Conservation (phyloP, 768 basidiomycete genomes). For the Hydnum rufescens region DNA sequence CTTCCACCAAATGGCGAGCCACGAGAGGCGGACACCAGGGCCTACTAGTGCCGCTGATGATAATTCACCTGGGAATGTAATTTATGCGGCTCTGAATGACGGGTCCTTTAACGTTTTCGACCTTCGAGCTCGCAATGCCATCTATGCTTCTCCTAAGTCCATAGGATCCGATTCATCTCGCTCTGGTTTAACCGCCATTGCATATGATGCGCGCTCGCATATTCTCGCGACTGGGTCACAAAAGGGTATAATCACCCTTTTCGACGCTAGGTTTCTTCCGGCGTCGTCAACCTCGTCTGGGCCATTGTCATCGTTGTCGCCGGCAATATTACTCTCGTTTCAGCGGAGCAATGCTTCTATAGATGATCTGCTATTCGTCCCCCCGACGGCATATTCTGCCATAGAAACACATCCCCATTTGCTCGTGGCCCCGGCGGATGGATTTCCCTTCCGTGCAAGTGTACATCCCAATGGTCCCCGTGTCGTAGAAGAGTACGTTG, state of each 20-base stretch:
- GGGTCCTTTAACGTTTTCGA: conserved; percentile 40
- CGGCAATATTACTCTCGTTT: conserved; percentile 1
- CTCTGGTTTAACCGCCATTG: conserved; percentile 26
- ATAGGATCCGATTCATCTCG: conserved; percentile 12
- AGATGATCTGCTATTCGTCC: conserved; percentile 27
- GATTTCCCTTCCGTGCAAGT: conserved; percentile 35
- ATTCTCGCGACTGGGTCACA: conserved; percentile 41
- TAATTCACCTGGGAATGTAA: conserved; percentile 24
- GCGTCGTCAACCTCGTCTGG: conserved; percentile 22
- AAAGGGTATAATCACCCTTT: conserved; percentile 33
- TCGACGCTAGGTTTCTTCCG: conserved; percentile 30
- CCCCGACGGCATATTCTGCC: neutral
- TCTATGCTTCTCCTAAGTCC: conserved; percentile 16
- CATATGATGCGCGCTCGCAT: conserved; percentile 22
- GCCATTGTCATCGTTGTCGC: conserved; percentile 12
- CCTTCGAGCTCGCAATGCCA: conserved; percentile 21
- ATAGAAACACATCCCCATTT: conserved; percentile 14
- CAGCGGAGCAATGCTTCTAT: conserved; percentile 15
- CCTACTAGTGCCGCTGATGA: conserved; percentile 3
- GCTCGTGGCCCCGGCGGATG: conserved; percentile 36
- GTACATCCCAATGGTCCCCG: conserved; percentile 24
- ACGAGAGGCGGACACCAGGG: conserved; percentile 4
- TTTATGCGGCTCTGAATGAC: conserved; percentile 33
- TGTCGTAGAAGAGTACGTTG: conserved; percentile 29
- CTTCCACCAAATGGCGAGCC: neutral